phyloP scores from a whole-genome alignment of 2,329 filamentous ascomycete genomes.

The Aspergillus oerlinghausenensis region DNA sequence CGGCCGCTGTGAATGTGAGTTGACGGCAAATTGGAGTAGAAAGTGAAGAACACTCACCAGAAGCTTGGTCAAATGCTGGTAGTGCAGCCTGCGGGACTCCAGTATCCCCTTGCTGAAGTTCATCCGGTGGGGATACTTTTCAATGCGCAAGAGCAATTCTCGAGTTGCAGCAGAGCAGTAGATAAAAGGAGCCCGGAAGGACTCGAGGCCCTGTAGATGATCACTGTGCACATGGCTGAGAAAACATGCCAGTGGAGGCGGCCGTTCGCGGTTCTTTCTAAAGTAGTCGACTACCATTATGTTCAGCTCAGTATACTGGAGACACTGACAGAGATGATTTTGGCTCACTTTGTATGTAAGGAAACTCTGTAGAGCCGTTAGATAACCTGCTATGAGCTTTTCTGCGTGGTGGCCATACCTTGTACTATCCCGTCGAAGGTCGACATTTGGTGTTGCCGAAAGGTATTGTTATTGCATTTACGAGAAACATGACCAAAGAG shows the following conservation, averaged over 20 bases:
- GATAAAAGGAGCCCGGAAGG: constrained; percentile 71
- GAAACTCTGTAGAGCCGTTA: constrained; percentile 58
- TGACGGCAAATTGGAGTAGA: not conserved
- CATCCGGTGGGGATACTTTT: constrained; percentile 73
- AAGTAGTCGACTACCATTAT: constrained; percentile 70
- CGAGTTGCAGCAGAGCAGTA: constrained; percentile 84
- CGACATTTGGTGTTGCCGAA: constrained; percentile 53
- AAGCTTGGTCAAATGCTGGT: constrained; percentile 67
- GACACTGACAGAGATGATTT: constrained; percentile 4
- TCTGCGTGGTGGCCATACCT: constrained; percentile 22
- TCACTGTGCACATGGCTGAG: constrained; percentile 91
- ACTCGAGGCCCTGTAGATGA: constrained; percentile 76
- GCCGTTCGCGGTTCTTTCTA: constrained; percentile 50
- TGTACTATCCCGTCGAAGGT: constrained; percentile 68
- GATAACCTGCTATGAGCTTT: not conserved
- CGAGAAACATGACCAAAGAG: not conserved
- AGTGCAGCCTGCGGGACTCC: constrained; percentile 69
- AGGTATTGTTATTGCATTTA: not conserved
- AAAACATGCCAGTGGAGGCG: constrained; percentile 74
- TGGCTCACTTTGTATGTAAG: constrained; percentile 62
- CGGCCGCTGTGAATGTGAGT: constrained; percentile 53
- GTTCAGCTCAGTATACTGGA: constrained; percentile 7
- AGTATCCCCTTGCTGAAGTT: constrained; percentile 75
- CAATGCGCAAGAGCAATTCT: constrained; percentile 72
- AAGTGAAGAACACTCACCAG: constrained; percentile 44